Conservation (phyloP, 1,284 basidiomycete species). For the Ustilago trichophora region DNA sequence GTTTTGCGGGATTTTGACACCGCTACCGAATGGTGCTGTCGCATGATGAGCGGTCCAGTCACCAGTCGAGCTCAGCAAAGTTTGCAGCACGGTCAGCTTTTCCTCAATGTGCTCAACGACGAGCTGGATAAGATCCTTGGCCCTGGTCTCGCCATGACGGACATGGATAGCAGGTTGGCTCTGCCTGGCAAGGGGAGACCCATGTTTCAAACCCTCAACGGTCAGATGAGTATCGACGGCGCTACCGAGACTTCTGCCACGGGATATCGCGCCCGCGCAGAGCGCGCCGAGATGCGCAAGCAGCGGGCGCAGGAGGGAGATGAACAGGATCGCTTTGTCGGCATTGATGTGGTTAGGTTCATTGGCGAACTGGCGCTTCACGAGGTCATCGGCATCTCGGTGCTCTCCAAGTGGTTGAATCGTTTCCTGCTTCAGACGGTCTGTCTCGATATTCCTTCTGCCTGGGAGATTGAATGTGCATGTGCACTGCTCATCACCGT, state of each 20-base stretch:
- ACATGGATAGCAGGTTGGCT: conserved; percentile 17
- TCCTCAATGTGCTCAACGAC: conserved; percentile 21
- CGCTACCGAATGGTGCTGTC: conserved; percentile 13
- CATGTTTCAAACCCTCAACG: not conserved
- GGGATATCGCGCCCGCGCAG: conserved; percentile 1
- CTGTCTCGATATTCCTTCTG: conserved; percentile 49
- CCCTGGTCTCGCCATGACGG: conserved; percentile 6
- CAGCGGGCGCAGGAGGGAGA: conserved; percentile 17
- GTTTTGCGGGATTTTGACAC: conserved; percentile 24
- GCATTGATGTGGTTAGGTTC: conserved; percentile 22
- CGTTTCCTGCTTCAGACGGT: conserved; percentile 53
- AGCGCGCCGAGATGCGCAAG: conserved; percentile 1
- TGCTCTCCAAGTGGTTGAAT: conserved; percentile 42
- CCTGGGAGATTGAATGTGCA: conserved; percentile 55
- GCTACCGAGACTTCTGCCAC: too few relatives aligned
- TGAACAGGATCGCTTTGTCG: conserved; percentile 14
- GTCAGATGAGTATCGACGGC: too few relatives aligned
- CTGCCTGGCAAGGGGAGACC: conserved; percentile 5
- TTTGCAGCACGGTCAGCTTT: conserved; percentile 21
- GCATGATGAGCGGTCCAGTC: not conserved
- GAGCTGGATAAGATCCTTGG: conserved; percentile 25
- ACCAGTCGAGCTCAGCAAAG: not conserved
- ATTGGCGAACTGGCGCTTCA: conserved; percentile 41
- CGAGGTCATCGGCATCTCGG: conserved; percentile 2
- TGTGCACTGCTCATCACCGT: conserved; percentile 53